These are phyloP conservation scores for Zygoascus sp. DNA, from an alignment of 1,139 yeast genomes.

Conservation along the genomic window DNA sequence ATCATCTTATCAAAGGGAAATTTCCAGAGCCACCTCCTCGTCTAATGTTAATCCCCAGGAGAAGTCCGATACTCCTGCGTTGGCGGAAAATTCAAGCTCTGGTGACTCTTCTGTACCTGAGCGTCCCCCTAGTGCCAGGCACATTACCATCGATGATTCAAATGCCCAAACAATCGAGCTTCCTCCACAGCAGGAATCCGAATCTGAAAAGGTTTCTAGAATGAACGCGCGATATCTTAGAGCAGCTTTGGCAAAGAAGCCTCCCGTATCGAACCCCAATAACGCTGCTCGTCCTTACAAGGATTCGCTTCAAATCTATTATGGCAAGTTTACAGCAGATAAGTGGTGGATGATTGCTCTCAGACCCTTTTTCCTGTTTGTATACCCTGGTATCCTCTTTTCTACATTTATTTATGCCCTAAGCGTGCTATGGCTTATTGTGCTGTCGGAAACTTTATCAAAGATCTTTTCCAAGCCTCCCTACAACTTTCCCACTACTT, in stretches of 20 bases:
- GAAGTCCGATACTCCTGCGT: not conserved
- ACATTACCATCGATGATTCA: conserved; percentile 9
- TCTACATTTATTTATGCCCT: conserved; percentile 52
- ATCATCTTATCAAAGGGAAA: conserved; percentile 10
- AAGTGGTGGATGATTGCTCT: conserved; percentile 56
- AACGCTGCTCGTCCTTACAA: conserved; percentile 23
- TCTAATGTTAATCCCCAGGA: not conserved
- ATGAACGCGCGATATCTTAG: conserved; percentile 5
- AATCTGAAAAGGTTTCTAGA: not conserved
- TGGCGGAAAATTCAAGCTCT: not conserved
- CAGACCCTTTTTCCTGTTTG: conserved; percentile 50
- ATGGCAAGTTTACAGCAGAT: conserved; percentile 49
- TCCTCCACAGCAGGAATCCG: not conserved
- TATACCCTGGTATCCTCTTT: conserved; percentile 52
- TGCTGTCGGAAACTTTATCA: conserved; percentile 54
- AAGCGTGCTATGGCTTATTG: conserved; percentile 61
- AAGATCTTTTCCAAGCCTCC: conserved; percentile 46
- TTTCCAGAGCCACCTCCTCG: not conserved
- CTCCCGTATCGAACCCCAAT: conserved; percentile 5
- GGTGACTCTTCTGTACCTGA: not conserved
- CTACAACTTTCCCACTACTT: conserved; percentile 45
- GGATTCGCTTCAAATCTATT: conserved; percentile 29
- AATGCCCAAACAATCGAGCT: not conserved
- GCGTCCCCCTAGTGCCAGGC: conserved; percentile 3
- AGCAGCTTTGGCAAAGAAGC: not conserved